A percentile compares a stretch with the other conserved stretches of the same genome.
These are phyloP conservation scores for Aspergillus sp. DNA, from an alignment of 2,329 filamentous ascomycete genomes.

Conservation along the genomic window DNA sequence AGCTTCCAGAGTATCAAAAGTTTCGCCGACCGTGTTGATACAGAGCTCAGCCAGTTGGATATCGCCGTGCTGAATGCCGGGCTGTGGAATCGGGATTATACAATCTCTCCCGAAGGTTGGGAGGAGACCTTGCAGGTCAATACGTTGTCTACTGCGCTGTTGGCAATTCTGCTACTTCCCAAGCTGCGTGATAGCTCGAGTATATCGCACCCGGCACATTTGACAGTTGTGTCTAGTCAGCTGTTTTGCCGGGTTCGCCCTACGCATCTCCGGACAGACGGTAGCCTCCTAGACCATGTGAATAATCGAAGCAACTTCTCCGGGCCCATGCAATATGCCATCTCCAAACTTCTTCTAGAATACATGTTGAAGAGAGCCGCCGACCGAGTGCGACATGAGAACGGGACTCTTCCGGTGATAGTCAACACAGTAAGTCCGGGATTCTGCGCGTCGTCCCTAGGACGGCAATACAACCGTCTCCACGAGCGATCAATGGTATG, in stretches of 20 bases:
- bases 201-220: conserved; percentile 27
- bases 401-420: conserved; percentile 34
- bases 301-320: conserved; percentile 25
- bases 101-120: conserved; percentile 38
- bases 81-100: conserved; percentile 34
- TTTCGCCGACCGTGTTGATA: conserved; percentile 35
- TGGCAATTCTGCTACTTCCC: conserved; percentile 48
- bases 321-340: conserved; percentile 31
- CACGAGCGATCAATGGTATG: conserved; percentile 28
- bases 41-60: conserved; percentile 36
- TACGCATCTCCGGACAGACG: conserved; percentile 23
- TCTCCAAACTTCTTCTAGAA: conserved; percentile 39
- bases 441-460: conserved; percentile 37
- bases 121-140: conserved; percentile 54
- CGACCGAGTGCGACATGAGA: conserved; percentile 19
- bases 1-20: conserved; percentile 39
- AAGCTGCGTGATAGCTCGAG: conserved; percentile 35
- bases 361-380: conserved; percentile 37
- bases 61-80: conserved; percentile 43
- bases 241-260: conserved; percentile 29
- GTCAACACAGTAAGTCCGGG: conserved; percentile 42
- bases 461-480: conserved; percentile 33
- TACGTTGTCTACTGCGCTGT: conserved; percentile 48
- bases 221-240: conserved; percentile 42
- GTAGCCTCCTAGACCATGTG: conserved; percentile 27